Conservation (phyloP, 2,329 filamentous ascomycete genomes). For the Dryadomyces quercivorus region DNA sequence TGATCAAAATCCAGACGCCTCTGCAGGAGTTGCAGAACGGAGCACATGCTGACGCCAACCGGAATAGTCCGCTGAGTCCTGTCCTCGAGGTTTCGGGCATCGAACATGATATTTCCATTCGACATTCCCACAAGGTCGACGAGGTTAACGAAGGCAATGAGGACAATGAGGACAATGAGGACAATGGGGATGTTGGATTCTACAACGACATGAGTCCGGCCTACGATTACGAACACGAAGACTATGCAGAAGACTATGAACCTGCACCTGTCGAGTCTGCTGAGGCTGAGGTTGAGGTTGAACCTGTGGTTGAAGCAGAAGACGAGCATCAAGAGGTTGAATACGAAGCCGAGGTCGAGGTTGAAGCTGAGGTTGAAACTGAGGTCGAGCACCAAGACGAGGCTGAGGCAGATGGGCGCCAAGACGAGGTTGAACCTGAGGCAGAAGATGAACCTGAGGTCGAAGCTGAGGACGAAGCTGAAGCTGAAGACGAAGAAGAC, state of each 20-base stretch:
- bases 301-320: too few species aligned
- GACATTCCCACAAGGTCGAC: neutral
- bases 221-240: neutral
- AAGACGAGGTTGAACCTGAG: too few species aligned
- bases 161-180: neutral
- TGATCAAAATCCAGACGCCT: conserved; percentile 1
- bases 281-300: neutral
- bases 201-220: neutral
- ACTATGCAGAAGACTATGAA: neutral
- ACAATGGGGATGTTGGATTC: neutral
- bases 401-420: neutral
- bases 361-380: neutral
- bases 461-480: neutral
- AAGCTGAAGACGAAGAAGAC: neutral
- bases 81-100: neutral
- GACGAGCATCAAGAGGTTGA: too few species aligned
- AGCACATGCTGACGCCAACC: neutral
- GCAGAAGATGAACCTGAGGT: neutral
- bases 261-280: neutral
- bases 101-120: neutral
- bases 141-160: too few species aligned
- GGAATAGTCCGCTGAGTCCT: neutral
- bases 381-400: too few species aligned
- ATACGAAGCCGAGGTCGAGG: too few species aligned
- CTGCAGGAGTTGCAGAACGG: neutral